phyloP scores from a whole-genome alignment of 805 yeast genomes.

The Grigorovia transvaalensis region DNA sequence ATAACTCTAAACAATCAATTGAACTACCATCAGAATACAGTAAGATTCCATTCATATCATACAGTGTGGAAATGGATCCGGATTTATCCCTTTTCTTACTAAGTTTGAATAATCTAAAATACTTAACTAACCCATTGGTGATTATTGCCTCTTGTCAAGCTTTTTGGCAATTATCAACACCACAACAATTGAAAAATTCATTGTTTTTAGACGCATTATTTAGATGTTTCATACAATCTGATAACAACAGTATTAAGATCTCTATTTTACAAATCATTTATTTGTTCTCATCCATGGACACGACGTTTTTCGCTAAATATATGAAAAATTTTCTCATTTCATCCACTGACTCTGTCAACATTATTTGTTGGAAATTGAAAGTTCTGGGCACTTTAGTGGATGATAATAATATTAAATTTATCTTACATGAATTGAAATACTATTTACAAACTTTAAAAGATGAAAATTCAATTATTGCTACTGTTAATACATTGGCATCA shows the following conservation, averaged over 20 bases:
- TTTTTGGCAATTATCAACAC: slow-evolving; percentile 47
- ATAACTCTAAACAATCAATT: slow-evolving; percentile 19
- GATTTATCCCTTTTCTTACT: slow-evolving; percentile 50
- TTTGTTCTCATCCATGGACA: slow-evolving; percentile 25
- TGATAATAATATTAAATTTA: slow-evolving; percentile 38
- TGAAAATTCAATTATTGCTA: slow-evolving; percentile 29
- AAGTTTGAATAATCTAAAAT: slow-evolving; percentile 37
- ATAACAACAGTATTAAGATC: slow-evolving; percentile 26
- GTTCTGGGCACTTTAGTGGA: slow-evolving; percentile 51
- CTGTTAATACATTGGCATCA: slow-evolving; percentile 52
- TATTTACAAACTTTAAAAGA: slow-evolving; percentile 31
- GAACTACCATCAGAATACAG: slow-evolving; percentile 35
- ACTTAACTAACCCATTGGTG: slow-evolving; percentile 48
- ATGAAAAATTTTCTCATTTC: slow-evolving; percentile 43
- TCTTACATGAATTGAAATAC: slow-evolving; percentile 56
- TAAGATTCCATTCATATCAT: slow-evolving; percentile 30
- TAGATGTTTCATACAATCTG: slow-evolving; percentile 29
- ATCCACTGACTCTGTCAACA: slow-evolving; percentile 39
- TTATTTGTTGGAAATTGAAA: slow-evolving; percentile 45
- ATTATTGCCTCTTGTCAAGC: slow-evolving; percentile 51
- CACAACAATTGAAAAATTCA: slow-evolving; percentile 37
- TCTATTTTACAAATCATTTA: slow-evolving; percentile 40
- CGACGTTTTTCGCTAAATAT: slow-evolving; percentile 28
- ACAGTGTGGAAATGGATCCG: slow-evolving; percentile 37
- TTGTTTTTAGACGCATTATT: slow-evolving; percentile 43